Evolutionary conservation across 1,139 yeast genomes (phyloP).

Genomic region (Magnusiomyces fungicola): DNA sequence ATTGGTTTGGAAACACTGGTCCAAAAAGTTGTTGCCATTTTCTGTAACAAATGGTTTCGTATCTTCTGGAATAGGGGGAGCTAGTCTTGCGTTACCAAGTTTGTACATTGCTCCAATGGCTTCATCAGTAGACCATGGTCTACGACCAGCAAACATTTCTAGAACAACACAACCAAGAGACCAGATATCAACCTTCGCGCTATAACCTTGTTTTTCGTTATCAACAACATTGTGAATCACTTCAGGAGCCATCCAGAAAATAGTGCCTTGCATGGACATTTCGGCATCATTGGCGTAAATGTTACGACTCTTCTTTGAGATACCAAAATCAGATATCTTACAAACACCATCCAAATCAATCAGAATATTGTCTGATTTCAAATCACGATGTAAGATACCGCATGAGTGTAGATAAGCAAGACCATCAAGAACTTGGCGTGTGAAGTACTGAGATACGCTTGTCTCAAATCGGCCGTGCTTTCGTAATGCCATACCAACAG

Average conservation of each 20-base stretch:
- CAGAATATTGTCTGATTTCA: slow-evolving; percentile 89
- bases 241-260: slow-evolving; percentile 99
- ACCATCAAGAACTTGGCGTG: slow-evolving; percentile 76
- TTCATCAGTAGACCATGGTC: slow-evolving; percentile 48
- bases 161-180: slow-evolving; percentile 90
- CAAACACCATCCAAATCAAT: slow-evolving; percentile 90
- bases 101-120: slow-evolving; percentile 46
- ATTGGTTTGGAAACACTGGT: slow-evolving; percentile 70
- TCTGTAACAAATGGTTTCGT: slow-evolving; percentile 54
- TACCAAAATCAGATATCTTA: slow-evolving; percentile 95
- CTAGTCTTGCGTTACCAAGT: slow-evolving; percentile 66
- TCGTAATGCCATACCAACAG: slow-evolving; percentile 80
- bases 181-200: slow-evolving; percentile 78
- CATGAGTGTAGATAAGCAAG: slow-evolving; percentile 75
- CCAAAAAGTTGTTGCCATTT: slow-evolving; percentile 64
- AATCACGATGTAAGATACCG: slow-evolving; percentile 89
- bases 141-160: slow-evolving; percentile 73
- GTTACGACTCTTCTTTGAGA: slow-evolving; percentile 79
- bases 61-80: slow-evolving; percentile 94
- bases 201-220: slow-evolving; percentile 82
- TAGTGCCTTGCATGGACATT: slow-evolving; percentile 97
- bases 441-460: slow-evolving; percentile 59
- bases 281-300: slow-evolving; percentile 88
- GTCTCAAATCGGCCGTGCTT: slow-evolving; percentile 85
- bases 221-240: slow-evolving; percentile 75